Base-by-base conservation (phyloP, 2,329 filamentous ascomycete genomes). In the Aureobasidium zeae region DNA sequence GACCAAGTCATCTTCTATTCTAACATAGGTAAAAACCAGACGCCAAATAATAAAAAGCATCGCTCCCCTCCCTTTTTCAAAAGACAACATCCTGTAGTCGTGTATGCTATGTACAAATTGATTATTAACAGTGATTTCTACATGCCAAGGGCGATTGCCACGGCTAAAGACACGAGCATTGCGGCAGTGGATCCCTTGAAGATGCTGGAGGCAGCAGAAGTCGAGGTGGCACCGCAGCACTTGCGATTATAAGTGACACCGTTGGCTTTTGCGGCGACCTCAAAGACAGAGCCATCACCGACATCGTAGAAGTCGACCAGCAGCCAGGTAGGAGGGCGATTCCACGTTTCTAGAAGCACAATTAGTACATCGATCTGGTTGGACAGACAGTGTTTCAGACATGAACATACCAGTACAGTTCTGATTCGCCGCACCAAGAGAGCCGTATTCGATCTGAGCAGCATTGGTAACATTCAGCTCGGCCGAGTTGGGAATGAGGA, bases 291-390 rank as follows among this genome's bases (percentile, higher is more conserved):
- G 2, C 86, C 86, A 3, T 73, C 69, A 66, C 44, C 46, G 48
- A 71, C 69, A 59, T 91, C 86, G 64, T 91, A 93, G 62, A 86
- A 91, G 59, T 93, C 86, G 19, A 91, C 84, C 43, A 91, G 79
- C 37, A 93, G 68, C 56, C 87, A 79, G 55, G 82, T 89, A 2
- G 86, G 86, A 0, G 83, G 71, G 7, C 76, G 73, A 15, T 70
- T 70, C 83, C 83, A 91, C 35, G 52, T 53, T 3, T 49, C 65
- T 67, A 67, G 2, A 36, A 13, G 17, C 12, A 31, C 29, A n/a
- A 34, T n/a, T 1, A 11, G 6, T n/a, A n/a, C n/a, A 10, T 19
- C 3, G n/a, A 30, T 16, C 10, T 19, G 2, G 11, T n/a, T 22
- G 5, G 28, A 12, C 6, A 34, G 31, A 34, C 20, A 8, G 16